phyloP scores from a whole-genome alignment of 2,329 filamentous ascomycete species.

The Penicillium sp. region DNA sequence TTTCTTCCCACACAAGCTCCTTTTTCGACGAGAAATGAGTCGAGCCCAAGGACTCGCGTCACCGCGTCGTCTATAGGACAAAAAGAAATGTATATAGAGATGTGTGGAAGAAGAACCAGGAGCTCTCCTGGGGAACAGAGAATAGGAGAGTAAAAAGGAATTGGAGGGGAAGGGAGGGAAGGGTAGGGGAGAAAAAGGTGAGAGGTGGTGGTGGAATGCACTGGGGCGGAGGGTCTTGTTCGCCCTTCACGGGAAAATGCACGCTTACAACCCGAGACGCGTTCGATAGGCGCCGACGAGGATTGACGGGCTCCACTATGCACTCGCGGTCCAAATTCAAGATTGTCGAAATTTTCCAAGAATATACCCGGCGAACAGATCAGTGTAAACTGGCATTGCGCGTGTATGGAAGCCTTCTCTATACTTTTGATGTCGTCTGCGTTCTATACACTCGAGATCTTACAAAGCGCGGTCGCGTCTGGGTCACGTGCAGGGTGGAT shows the following conservation, averaged over 20 bases:
- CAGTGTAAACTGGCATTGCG: background rate
- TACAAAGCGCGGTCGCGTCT: constrained; percentile 19
- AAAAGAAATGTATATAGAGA: constrained; percentile 14
- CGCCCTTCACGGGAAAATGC: constrained; percentile 37
- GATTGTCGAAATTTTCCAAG: background rate
- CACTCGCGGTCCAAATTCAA: constrained; percentile 10
- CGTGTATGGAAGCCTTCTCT: background rate
- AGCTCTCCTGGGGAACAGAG: constrained; percentile 2
- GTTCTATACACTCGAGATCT: constrained; percentile 10
- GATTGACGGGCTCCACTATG: constrained; percentile 32
- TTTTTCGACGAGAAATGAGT: constrained; percentile 18
- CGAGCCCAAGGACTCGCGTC: constrained; percentile 25
- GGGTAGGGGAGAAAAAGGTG: constrained; percentile 21
- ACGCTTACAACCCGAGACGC: constrained; percentile 39
- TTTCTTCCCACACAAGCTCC: constrained; percentile 12
- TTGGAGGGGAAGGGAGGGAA: constrained; percentile 23
- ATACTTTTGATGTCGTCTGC: background rate
- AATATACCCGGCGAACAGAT: background rate
- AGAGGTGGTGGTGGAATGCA: constrained; percentile 32
- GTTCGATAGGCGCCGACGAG: constrained; percentile 38
- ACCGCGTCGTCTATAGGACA: constrained; percentile 12
- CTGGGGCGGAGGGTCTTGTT: constrained; percentile 32
- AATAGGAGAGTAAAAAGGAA: constrained; percentile 22
- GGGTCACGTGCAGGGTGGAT: constrained; percentile 16
- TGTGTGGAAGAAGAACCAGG: constrained; percentile 7